A percentile compares a stretch with the other conserved stretches of the same genome.
Evolutionary conservation across 192 early-diverging fungal genomes (phyloP).

Genomic region (Jimgerdemannia flammicorona): DNA sequence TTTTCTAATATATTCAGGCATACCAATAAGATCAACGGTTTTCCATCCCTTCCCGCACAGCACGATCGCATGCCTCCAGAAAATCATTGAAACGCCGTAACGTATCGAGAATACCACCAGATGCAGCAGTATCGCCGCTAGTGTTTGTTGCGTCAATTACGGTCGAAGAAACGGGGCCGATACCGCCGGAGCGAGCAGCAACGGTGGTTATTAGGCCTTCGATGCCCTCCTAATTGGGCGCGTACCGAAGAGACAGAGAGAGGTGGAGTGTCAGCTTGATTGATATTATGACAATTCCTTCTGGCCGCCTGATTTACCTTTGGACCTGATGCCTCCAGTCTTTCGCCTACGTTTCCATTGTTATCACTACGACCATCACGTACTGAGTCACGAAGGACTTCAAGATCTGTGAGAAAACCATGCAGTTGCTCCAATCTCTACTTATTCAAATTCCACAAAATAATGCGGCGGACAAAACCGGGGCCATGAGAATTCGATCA

Average conservation of each 20-base stretch:
- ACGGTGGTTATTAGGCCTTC: slow-evolving; percentile 6
- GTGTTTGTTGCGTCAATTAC: no score
- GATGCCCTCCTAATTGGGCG: slow-evolving; percentile 6
- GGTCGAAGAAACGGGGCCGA: not conserved
- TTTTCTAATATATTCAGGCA: no score
- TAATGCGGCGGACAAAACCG: not conserved
- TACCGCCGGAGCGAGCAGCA: slow-evolving; percentile 2
- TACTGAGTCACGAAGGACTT: slow-evolving; percentile 8
- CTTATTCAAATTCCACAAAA: not conserved
- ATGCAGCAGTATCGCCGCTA: not conserved
- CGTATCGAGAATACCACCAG: slow-evolving; percentile 1
- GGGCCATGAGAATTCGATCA: no score
- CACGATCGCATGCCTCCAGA: slow-evolving; percentile 8
- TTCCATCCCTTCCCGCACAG: slow-evolving; percentile 1
- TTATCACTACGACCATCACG: not conserved
- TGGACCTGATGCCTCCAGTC: not conserved
- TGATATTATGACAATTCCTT: not conserved
- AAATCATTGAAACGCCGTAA: slow-evolving; percentile 11
- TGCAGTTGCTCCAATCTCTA: slow-evolving; percentile 18
- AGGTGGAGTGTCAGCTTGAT: not conserved
- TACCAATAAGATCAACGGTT: no score
- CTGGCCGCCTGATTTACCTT: not conserved
- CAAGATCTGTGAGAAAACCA: slow-evolving; percentile 9
- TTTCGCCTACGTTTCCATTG: not conserved
- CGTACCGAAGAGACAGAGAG: not conserved